Conservation (phyloP, 345 rosid genomes). For the Gossypium rotundifolium region DNA sequence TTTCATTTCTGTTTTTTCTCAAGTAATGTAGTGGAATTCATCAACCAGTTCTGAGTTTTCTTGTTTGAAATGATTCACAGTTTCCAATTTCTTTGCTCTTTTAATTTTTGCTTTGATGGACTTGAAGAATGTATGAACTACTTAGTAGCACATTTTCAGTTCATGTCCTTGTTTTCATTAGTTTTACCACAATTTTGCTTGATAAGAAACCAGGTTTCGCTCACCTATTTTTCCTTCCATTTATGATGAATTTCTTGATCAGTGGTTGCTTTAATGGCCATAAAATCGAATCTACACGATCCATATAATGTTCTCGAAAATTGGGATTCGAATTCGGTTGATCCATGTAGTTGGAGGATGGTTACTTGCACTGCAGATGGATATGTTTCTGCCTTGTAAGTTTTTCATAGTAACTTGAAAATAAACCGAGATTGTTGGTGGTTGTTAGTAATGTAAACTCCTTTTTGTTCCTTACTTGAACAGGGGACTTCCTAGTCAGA, state of each 20-base stretch:
- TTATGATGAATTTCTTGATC: constrained; percentile 34
- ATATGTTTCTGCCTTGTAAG: constrained; percentile 87
- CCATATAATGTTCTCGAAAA: constrained; percentile 88
- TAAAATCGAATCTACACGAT: constrained; percentile 71
- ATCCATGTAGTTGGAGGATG: constrained; percentile 99
- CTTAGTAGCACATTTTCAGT: not conserved
- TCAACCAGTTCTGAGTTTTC: not conserved
- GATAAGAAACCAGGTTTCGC: not conserved
- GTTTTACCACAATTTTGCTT: constrained; percentile 3
- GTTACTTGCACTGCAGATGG: constrained; percentile 80
- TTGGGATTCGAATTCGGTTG: constrained; percentile 96
- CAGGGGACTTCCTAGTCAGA: constrained; percentile 93
- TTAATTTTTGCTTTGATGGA: not conserved
- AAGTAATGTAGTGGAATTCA: not conserved
- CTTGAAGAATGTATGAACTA: not conserved
- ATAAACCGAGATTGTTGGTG: not conserved
- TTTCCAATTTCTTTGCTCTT: not conserved
- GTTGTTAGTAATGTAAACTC: not conserved
- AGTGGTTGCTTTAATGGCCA: constrained; percentile 90
- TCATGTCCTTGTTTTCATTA: not conserved
- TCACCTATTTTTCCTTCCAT: constrained; percentile 8
- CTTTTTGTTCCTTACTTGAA: constrained; percentile 9
- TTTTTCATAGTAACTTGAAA: constrained; percentile 11
- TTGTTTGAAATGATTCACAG: not conserved
- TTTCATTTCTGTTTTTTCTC: not conserved